Evolutionary conservation across 139 green algal species (phyloP), one percentile per base, ranked within the genome.

Genomic region (Medakamo hakoo): DNA sequence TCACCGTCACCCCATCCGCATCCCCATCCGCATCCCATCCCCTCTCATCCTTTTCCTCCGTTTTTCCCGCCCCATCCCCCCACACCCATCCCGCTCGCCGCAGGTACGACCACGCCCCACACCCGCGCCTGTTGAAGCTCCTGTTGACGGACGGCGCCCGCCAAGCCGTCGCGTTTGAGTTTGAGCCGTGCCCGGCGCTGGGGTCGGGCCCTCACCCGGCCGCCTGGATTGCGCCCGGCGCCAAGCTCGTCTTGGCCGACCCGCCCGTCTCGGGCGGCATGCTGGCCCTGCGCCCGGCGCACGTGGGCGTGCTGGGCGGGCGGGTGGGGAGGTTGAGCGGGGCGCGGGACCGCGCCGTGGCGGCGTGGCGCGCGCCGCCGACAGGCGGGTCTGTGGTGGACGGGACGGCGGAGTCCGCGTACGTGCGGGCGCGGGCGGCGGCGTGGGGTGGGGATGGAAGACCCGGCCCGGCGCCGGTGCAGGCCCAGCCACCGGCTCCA

Each of bases 221-320:
- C n/a, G n/a, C n/a, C n/a, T n/a, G n/a, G n/a, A n/a, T 67, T 63
- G 66, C 27, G 40, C 71, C 31, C 20, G 67, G 71, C 58, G 59
- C 22, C 29, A 75, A 88, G 80, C 62, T 88, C 48, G 57, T 83
- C 3, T 27, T 91, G 22, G 66, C 72, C 26, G 72, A 80, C 49
- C 68, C 72, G 2, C 32, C 26, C 2, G 59, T 88, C 23, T 67
- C 69, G 16, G 59, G 76, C 1, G 84, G 84, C 29, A 67, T 82
- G 58, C 62, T 92, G 69, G 65, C 89, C 58, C 74, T 92, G 56
- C 73, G 67, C 19, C 78, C 79, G 1, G 66, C 82, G 24, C 86
- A 85, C 57, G 68, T 74, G 1, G 62, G 27, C 4, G 63, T 87
- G 26, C 69, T 87, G 27, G 83, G 83, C 0, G 82, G 83, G 1